Evolutionary conservation across 345 rosid species (phyloP).

Genomic region (Brassica carinata): DNA sequence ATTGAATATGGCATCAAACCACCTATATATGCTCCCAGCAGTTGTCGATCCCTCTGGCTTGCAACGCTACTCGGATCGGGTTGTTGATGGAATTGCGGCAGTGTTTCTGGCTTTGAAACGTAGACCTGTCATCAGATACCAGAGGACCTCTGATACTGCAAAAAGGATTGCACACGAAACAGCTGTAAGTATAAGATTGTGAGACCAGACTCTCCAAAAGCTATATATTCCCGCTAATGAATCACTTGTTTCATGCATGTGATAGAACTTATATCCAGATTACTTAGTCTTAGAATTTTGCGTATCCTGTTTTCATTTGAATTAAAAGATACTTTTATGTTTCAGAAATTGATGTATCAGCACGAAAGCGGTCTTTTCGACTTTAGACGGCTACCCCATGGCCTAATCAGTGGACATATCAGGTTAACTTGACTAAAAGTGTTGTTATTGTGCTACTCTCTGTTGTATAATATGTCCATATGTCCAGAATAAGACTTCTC

Average conservation of each 20-base stretch:
- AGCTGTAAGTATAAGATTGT: conserved; percentile 47
- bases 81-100: conserved; percentile 86
- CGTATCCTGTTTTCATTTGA: conserved; percentile 11
- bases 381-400: conserved; percentile 91
- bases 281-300: background rate
- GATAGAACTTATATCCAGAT: background rate
- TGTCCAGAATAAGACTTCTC: conserved; percentile 25
- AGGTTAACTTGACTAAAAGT: conserved; percentile 49
- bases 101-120: conserved; percentile 85
- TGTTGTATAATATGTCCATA: conserved; percentile 11
- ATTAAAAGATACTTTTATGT: conserved; percentile 27
- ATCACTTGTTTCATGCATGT: background rate
- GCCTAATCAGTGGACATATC: conserved; percentile 98
- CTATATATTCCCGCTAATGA: background rate
- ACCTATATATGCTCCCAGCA: conserved; percentile 92
- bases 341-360: conserved; percentile 97
- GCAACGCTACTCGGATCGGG: conserved; percentile 81
- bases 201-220: conserved; percentile 4
- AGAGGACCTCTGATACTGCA: conserved; percentile 95
- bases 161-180: conserved; percentile 94
- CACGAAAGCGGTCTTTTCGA: conserved; percentile 95
- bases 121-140: conserved; percentile 91
- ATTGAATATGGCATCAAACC: conserved; percentile 76
- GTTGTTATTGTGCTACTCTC: conserved; percentile 11
- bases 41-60: conserved; percentile 89